Base-by-base conservation (phyloP, 352 stramenopile species). In the Saprolegnia parasitica region DNA sequence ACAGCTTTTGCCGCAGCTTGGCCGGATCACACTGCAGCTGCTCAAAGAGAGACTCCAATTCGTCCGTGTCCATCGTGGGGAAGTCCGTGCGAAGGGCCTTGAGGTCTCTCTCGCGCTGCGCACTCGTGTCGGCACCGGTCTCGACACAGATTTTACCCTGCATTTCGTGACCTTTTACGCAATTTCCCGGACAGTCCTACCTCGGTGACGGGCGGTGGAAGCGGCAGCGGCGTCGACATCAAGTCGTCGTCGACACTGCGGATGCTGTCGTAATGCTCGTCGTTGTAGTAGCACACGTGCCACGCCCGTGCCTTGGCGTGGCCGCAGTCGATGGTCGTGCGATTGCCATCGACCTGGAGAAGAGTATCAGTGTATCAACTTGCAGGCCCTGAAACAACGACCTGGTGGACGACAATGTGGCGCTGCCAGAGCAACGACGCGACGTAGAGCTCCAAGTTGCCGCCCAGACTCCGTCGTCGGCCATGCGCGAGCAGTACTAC, bases 211-310 rank as follows among this genome's bases (percentile, higher is more conserved):
- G 86, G 75, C 2, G 91, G 71, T 49, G 75, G 72, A 55, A 94
- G 87, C 24, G 76, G 71, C 49, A 74, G 32, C 5, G 86, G 86
- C 29, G 80, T 40, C 5, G 40, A 52, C 6, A 76, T 74, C 23
- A 70, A 47, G 32, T 77, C 74, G 29, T 78, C 39, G 32, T 78
- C 72, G 15, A 56, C 47, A 8, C 89, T 62, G 16, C 81, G 83
- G 23, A 95, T 77, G 57, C 86, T 95, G 73, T 95, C 86, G 68
- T 91, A 93, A 74, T 95, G 86, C 64, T 95, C 63, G 26, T 70
- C 63, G 35, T 70, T 70, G 54, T 70, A 70, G 23, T 70, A 70
- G 26, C 63, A 70, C 20, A 70, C 42, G 54, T 70, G 63, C 20
- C 54, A 70, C 11, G 16, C 55, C 3, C 9, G 15, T 3, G 63